Percentiles rank a stretch among this genome's conserved stretches.
Conservation (phyloP, 768 basidiomycete genomes). For the Paxillus ammoniavirescens region DNA sequence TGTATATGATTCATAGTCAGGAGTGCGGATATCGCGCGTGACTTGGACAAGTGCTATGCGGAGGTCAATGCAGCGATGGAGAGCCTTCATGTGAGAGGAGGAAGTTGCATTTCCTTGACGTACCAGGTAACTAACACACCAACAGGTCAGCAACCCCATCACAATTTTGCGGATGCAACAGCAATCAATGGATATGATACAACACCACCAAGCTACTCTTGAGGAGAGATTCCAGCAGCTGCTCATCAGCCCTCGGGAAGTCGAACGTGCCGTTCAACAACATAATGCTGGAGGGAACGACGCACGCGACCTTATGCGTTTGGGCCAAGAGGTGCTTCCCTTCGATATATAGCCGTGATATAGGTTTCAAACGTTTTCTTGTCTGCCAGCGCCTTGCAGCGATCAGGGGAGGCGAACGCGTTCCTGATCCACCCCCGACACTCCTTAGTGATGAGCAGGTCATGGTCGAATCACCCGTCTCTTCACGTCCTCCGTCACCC, state of each 20-base stretch:
- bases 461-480: slow-evolving; percentile 20
- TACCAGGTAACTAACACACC: neutral
- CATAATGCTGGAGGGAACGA: slow-evolving; percentile 40
- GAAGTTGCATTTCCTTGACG: neutral
- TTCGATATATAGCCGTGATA: neutral
- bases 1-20: slow-evolving; percentile 34
- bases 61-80: slow-evolving; percentile 44
- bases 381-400: slow-evolving; percentile 22
- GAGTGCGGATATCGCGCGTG: slow-evolving; percentile 44
- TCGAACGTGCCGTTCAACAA: slow-evolving; percentile 36
- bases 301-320: slow-evolving; percentile 49
- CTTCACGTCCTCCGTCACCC: slow-evolving; percentile 24
- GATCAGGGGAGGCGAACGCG: slow-evolving; percentile 3
- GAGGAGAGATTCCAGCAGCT: slow-evolving; percentile 40
- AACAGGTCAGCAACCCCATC: slow-evolving; percentile 23
- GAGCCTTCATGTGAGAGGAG: slow-evolving; percentile 40
- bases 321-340: slow-evolving; percentile 45
- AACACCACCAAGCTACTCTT: slow-evolving; percentile 31
- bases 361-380: neutral
- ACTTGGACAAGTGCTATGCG: slow-evolving; percentile 40
- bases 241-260: slow-evolving; percentile 37
- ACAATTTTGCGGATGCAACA: slow-evolving; percentile 30
- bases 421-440: slow-evolving; percentile 1
- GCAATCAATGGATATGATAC: slow-evolving; percentile 25
- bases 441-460: slow-evolving; percentile 19